Base-by-base conservation (phyloP, 2,329 filamentous ascomycete species). In the Immersiporthe knoxdaviesiana region DNA sequence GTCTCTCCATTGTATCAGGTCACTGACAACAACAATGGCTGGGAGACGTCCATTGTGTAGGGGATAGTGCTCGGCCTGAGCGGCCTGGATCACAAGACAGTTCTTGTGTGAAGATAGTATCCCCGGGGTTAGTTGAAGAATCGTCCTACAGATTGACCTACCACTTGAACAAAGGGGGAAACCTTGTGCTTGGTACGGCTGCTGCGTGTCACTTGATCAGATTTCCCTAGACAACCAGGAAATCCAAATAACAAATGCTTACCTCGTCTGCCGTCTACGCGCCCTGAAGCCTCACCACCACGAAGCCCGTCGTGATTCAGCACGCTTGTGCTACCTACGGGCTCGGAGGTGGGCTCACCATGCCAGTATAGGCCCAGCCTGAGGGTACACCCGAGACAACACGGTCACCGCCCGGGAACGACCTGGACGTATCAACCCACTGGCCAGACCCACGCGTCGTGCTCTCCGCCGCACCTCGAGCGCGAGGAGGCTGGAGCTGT, bases 371-470 rank as follows among this genome's bases (percentile, higher is more conserved):
- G 16, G 32, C 56, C 56, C 56, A 59, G 30, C 56, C 56, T n/a
- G 32, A 59, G 32, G 56, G 30, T 18, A 37, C 56, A 14, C 30
- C 16, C 2, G 56, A 59, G 30, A 59, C 56, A 59, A n/a, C 7
- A 37, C 56, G 30, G 30, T 59, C 56, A 16, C 56, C 56, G 11
- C 0, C 16, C 56, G 18, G 30, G 21, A 37, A 14, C 6, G 30
- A n/a, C 32, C 30, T 21, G 32, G 56, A 59, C 18, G 56, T 59
- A n/a, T 59, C 56, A 32, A 59, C 56, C 56, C 56, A 59, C 30
- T n/a, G 30, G 56, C 56, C 32, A 59, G 56, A 10, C 4, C 18
- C 56, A 37, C 32, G 56, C 2, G 56, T 21, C 18, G 18, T 37
- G 18, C 16, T n/a, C 56, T 59, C 21, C 7, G 56, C 30, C 32